Base-by-base conservation (phyloP, 2,329 filamentous ascomycete genomes). In the Aspergillus sp. region DNA sequence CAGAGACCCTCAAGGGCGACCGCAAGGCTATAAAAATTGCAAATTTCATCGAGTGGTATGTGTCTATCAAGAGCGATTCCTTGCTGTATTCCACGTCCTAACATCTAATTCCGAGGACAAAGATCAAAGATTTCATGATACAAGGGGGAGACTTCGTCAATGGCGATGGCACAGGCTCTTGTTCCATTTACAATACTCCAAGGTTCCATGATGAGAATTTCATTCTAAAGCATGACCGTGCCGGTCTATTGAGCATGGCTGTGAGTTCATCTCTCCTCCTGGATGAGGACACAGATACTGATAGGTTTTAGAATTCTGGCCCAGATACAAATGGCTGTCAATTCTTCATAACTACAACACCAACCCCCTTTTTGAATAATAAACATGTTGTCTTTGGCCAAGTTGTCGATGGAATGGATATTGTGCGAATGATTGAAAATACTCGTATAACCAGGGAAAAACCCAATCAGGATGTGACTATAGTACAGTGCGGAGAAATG, bases 61-160 rank as follows among this genome's bases (percentile, higher is more conserved):
- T 74, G 46, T 50, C 48, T 4, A 43, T 39, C n/a, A 19, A 26
- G 7, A 19, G 26, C 36, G 26, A 39, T 28, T 12, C 12, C 36
- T 28, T 26, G 7, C 27, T 39, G 8, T 26, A 9, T 26, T 12
- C 9, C 8, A 26, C 9, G n/a, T 7, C 9, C 36, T 39, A 27
- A 27, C 26, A 7, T 27, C 19, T 33, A 5, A 34, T 32, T 36
- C 9, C 10, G 42, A 9, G 4, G 4, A 4, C 19, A 33, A 54
- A 94, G 88, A 95, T 96, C 66, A 87, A 86, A 70, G 86, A 87
- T 60, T 96, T 97, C 73, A 97, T 97, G 91, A 86, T 93, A 61
- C 93, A 98, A 68, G 91, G 91, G 41, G 93, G 93, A 45, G 93
- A 98, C 68, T 97, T 97, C 67, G 74, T 95, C 52, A 89, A 95